A percentile compares a stretch with the other conserved stretches of the same genome.
phyloP scores from a whole-genome alignment of 345 rosid species.

The Zanthoxylum bungeanum region DNA sequence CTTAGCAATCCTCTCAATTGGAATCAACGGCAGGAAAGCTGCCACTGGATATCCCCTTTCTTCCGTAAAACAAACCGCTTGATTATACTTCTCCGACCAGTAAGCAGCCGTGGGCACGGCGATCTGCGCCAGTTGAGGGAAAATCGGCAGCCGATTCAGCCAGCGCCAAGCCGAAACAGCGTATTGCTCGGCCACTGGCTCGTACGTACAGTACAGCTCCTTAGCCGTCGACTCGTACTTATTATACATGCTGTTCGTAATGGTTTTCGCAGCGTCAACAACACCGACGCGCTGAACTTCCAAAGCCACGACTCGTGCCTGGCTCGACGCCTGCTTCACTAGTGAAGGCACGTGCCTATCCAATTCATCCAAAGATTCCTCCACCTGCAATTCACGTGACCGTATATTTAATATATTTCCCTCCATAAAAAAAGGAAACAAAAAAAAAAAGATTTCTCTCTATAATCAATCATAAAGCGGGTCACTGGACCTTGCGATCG shows the following conservation, averaged over 20 bases:
- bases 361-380: conserved; percentile 38
- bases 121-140: conserved; percentile 51
- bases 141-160: conserved; percentile 51
- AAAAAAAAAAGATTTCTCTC: neutral
- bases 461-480: too few species aligned
- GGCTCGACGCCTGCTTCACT: conserved; percentile 56
- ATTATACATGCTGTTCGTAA: conserved; percentile 28
- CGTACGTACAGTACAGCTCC: conserved; percentile 43
- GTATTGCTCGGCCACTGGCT: conserved; percentile 56
- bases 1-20: conserved; percentile 52
- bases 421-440: neutral
- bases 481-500: conserved; percentile 54
- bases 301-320: conserved; percentile 51
- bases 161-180: conserved; percentile 49
- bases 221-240: conserved; percentile 50
- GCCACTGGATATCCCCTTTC: conserved; percentile 47
- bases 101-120: conserved; percentile 56
- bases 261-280: conserved; percentile 40
- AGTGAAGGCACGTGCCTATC: conserved; percentile 53
- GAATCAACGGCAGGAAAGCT: conserved; percentile 55
- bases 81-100: conserved; percentile 74
- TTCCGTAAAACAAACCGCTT: conserved; percentile 28
- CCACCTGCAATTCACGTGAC: conserved; percentile 46
- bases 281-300: conserved; percentile 62
- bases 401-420: neutral